Evolutionary conservation across 2,329 filamentous ascomycete species (phyloP).

Genomic region (Colletotrichum tofieldiae): DNA sequence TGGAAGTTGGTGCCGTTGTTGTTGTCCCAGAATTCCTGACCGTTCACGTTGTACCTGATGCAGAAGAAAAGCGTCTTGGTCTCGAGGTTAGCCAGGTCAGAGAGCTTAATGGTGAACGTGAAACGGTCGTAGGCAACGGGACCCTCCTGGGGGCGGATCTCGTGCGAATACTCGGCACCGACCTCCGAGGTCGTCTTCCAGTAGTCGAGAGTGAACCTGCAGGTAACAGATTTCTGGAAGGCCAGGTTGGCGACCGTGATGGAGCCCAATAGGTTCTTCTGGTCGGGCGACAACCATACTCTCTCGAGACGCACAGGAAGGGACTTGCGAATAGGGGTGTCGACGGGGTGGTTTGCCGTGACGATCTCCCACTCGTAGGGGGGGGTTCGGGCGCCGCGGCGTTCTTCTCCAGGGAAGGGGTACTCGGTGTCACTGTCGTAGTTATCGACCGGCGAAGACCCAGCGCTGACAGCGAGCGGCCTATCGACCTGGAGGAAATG

Average conservation of each 20-base stretch:
- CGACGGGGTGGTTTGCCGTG: constrained; percentile 75
- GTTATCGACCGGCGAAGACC: constrained; percentile 89
- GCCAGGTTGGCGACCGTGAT: constrained; percentile 90
- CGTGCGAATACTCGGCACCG: constrained; percentile 84
- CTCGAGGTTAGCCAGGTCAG: constrained; percentile 92
- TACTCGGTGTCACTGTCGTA: constrained; percentile 93
- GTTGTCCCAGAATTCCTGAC: constrained; percentile 95
- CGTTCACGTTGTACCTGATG: constrained; percentile 87
- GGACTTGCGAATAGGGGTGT: constrained; percentile 73
- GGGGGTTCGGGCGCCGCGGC: constrained; percentile 57
- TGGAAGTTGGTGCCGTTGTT: constrained; percentile 91
- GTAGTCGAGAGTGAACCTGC: constrained; percentile 95
- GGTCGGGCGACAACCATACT: constrained; percentile 89
- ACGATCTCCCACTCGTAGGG: constrained; percentile 90
- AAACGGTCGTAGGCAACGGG: constrained; percentile 85
- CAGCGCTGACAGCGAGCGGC: constrained; percentile 95
- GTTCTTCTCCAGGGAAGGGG: constrained; percentile 78
- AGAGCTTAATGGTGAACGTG: constrained; percentile 93
- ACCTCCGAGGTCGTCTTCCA: constrained; percentile 99
- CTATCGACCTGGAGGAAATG: constrained; percentile 96
- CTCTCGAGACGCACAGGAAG: constrained; percentile 86
- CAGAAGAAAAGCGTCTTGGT: constrained; percentile 94
- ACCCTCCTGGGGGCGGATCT: constrained; percentile 60
- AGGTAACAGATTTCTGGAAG: constrained; percentile 91
- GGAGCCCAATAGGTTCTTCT: constrained; percentile 87